phyloP scores from a whole-genome alignment of 768 basidiomycete species.

The Collybia mongolica region DNA sequence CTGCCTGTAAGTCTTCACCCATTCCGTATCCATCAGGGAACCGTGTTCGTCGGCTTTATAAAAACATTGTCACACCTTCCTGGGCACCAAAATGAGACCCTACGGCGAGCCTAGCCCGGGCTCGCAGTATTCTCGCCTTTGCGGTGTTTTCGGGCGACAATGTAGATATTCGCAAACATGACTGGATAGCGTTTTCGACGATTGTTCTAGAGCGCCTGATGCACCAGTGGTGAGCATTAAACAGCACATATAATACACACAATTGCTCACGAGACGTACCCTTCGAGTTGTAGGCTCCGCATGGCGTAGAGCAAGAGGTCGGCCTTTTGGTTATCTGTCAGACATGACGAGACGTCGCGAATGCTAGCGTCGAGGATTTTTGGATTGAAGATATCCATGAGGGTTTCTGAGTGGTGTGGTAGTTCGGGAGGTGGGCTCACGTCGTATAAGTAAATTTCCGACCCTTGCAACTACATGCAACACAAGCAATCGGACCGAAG shows the following conservation, averaged over 20 bases:
- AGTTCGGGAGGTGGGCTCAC: background rate
- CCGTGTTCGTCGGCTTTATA: background rate
- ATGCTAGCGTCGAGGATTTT: slow-evolving; percentile 77
- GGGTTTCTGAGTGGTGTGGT: background rate
- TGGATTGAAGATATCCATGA: slow-evolving; percentile 70
- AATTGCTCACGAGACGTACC: slow-evolving; percentile 31
- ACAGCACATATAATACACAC: slow-evolving; percentile 9
- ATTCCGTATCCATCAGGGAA: slow-evolving; percentile 1
- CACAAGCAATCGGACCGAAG: too few relatives aligned
- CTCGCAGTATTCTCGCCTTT: slow-evolving; percentile 63
- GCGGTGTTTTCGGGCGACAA: slow-evolving; percentile 50
- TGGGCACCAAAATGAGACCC: slow-evolving; percentile 62
- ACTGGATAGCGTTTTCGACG: slow-evolving; percentile 76
- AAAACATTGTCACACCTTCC: slow-evolving; percentile 46
- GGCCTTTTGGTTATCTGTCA: slow-evolving; percentile 66
- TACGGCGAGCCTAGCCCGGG: slow-evolving; percentile 60
- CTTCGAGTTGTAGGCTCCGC: slow-evolving; percentile 72
- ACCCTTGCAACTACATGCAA: too few relatives aligned
- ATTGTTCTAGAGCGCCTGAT: slow-evolving; percentile 53
- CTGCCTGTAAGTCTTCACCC: slow-evolving; percentile 61
- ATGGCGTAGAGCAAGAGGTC: slow-evolving; percentile 79
- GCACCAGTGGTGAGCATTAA: slow-evolving; percentile 1
- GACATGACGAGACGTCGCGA: slow-evolving; percentile 57
- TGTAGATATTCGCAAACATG: slow-evolving; percentile 58
- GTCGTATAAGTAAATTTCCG: slow-evolving; percentile 6